A percentile compares a stretch with the other conserved stretches of the same genome.
Conservation (phyloP, 352 stramenopile species). For the Phytophthora hybrid region DNA sequence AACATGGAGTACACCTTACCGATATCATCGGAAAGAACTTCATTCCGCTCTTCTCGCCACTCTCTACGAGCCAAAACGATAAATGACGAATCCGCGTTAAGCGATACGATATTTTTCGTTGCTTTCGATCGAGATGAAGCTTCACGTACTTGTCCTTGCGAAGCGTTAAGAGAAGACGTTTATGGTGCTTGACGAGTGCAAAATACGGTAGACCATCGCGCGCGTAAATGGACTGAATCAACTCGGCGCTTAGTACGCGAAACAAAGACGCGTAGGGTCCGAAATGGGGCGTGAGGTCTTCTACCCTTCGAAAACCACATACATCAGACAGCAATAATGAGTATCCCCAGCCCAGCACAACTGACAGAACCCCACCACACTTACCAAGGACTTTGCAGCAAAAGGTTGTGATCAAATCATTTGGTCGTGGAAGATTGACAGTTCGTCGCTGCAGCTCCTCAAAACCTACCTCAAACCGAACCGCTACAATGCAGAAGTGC, state of each 20-base stretch:
- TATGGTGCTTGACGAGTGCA: constrained; percentile 70
- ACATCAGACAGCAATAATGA: background rate
- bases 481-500: constrained; percentile 31
- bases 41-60: constrained; percentile 59
- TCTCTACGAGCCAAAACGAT: constrained; percentile 23
- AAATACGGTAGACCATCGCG: constrained; percentile 59
- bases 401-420: constrained; percentile 72
- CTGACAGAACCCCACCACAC: constrained; percentile 1
- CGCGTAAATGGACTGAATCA: constrained; percentile 58
- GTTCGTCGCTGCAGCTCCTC: constrained; percentile 69
- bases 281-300: constrained; percentile 67
- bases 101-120: background rate
- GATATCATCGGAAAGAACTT: constrained; percentile 65
- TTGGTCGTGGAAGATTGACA: constrained; percentile 58
- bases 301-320: constrained; percentile 37
- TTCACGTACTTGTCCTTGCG: constrained; percentile 56
- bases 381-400: constrained; percentile 59
- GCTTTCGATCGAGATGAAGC: background rate
- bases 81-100: background rate
- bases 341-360: too few species aligned
- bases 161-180: constrained; percentile 57
- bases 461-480: constrained; percentile 74
- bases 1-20: constrained; percentile 65
- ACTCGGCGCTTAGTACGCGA: constrained; percentile 51
- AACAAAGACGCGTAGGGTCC: constrained; percentile 59